A percentile compares a stretch with the other conserved stretches of the same genome.
Conservation (phyloP, 2,329 filamentous ascomycete species). For the Fusarium cicatricum region DNA sequence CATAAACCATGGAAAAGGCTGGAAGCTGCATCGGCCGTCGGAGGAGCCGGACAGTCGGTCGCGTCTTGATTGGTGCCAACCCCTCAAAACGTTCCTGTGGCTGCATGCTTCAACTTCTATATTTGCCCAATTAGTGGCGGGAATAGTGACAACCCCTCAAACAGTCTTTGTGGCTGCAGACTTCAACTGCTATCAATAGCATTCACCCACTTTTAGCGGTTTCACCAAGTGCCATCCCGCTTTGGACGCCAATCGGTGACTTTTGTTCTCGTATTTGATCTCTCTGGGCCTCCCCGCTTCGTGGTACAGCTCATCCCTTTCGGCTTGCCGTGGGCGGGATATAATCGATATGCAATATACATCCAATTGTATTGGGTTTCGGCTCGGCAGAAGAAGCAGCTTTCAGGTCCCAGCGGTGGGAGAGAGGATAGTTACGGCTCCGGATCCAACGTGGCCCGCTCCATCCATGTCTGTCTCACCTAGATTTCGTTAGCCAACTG, state of each 20-base stretch:
- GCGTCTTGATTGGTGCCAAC: not conserved
- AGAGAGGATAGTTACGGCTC: too few species aligned
- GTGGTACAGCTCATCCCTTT: slow-evolving; percentile 7
- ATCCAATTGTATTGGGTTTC: too few species aligned
- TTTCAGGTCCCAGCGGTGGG: too few species aligned
- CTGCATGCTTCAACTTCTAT: too few species aligned
- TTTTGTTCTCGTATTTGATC: slow-evolving; percentile 23
- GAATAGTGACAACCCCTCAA: too few species aligned
- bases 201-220: not conserved
- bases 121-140: too few species aligned
- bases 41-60: slow-evolving; percentile 9
- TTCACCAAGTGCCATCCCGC: slow-evolving; percentile 14
- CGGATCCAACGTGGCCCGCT: too few species aligned
- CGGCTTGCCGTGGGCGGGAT: too few species aligned
- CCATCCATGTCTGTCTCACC: slow-evolving; percentile 18
- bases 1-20: not conserved
- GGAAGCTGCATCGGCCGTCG: slow-evolving; percentile 15
- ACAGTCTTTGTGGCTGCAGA: slow-evolving; percentile 20
- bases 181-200: not conserved
- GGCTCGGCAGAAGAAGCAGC: too few species aligned
- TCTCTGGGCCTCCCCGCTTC: slow-evolving; percentile 8
- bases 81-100: slow-evolving; percentile 2
- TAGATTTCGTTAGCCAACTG: not conserved
- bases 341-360: too few species aligned
- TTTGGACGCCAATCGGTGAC: slow-evolving; percentile 25